phyloP scores from a whole-genome alignment of 495 filamentous ascomycete species.

The Xanthoparmelia taractica region DNA sequence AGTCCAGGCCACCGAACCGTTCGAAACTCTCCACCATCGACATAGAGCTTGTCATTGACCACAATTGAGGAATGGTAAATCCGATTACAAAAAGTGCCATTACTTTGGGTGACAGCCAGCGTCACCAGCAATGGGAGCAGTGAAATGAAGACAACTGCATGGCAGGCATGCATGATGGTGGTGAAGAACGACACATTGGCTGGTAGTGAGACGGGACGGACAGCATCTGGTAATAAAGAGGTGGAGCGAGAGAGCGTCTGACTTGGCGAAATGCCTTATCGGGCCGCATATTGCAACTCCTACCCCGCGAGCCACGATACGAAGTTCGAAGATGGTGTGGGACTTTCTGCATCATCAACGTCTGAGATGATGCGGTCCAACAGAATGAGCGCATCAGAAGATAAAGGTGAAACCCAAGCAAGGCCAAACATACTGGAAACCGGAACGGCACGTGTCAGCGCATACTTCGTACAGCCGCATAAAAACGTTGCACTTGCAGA shows the following conservation, averaged over 20 bases:
- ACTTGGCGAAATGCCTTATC: not conserved
- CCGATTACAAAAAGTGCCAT: conserved; percentile 14
- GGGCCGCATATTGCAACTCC: not conserved
- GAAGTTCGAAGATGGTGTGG: not conserved
- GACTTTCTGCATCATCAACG: not conserved
- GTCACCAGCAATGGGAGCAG: not conserved
- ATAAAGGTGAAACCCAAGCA: not conserved
- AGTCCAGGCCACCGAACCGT: not conserved
- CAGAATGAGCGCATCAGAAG: not conserved
- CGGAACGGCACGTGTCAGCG: not conserved
- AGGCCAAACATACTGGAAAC: not conserved
- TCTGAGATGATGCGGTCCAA: not conserved
- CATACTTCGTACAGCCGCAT: no score
- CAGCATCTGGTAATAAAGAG: not conserved
- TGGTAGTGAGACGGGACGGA: no score
- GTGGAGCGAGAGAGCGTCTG: not conserved
- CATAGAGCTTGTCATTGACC: conserved; percentile 3
- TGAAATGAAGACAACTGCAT: not conserved
- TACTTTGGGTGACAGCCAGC: conserved; percentile 5
- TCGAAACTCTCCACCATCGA: conserved; percentile 13
- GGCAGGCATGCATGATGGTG: conserved; percentile 7
- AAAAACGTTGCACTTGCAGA: not conserved
- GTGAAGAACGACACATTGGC: not conserved
- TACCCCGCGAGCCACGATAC: not conserved
- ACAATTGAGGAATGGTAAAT: conserved; percentile 15